phyloP scores from a whole-genome alignment of 2,329 filamentous ascomycete species.

The Monosporascus sp. region DNA sequence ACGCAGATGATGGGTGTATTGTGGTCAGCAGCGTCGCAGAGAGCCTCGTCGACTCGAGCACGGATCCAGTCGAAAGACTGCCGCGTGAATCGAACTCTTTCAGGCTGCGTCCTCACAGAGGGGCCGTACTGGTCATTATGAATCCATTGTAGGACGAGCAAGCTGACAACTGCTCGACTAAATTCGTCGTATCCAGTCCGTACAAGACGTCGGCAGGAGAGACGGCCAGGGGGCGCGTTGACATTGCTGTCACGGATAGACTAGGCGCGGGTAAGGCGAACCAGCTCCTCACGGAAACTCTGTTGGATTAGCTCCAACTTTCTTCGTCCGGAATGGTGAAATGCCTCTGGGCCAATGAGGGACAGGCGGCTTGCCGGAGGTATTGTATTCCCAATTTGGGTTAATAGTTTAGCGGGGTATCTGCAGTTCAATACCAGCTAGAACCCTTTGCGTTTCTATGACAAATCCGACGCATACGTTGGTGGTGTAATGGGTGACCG shows the following conservation, averaged over 20 bases:
- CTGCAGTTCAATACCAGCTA: too few species aligned
- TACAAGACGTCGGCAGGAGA: constrained; percentile 26
- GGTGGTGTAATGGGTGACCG: too few species aligned
- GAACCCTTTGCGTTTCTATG: too few species aligned
- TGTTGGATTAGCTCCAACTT: constrained; percentile 17
- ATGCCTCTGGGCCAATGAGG: neutral
- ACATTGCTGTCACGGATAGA: constrained; percentile 12
- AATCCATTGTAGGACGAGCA: constrained; percentile 33
- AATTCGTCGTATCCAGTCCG: constrained; percentile 31
- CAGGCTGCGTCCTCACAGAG: constrained; percentile 24
- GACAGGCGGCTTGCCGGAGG: too few species aligned
- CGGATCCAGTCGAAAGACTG: constrained; percentile 26
- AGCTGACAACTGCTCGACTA: constrained; percentile 33
- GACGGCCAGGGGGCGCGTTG: constrained; percentile 2
- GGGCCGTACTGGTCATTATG: constrained; percentile 27
- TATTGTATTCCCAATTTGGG: too few species aligned
- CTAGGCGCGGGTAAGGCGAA: constrained; percentile 25
- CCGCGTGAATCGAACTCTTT: constrained; percentile 15
- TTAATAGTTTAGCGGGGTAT: too few species aligned
- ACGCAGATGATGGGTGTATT: constrained; percentile 28
- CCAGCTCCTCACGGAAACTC: constrained; percentile 23
- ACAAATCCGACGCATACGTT: too few species aligned
- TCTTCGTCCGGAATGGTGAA: constrained; percentile 15
- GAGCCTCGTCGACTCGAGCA: constrained; percentile 14
- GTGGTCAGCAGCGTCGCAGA: constrained; percentile 16